These are phyloP conservation scores for Erythrophleum ivorense DNA, from an alignment of 331 rosid species.

Conservation along the genomic window DNA sequence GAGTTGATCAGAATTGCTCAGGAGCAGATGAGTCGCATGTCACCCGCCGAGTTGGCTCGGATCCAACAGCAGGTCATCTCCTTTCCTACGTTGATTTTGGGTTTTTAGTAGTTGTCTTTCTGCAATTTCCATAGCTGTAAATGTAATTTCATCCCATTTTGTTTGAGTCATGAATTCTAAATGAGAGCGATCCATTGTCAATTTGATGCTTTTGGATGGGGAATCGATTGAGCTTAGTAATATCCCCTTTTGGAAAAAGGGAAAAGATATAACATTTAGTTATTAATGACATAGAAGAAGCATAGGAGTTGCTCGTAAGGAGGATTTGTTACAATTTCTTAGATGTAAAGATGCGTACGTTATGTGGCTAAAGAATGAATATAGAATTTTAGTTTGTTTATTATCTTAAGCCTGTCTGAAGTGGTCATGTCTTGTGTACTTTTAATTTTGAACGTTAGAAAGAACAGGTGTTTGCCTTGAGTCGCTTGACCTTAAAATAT, in stretches of 20 bases:
- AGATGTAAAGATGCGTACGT: constrained; percentile 6
- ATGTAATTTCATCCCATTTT: constrained; percentile 17
- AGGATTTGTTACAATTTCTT: background rate
- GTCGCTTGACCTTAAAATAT: background rate
- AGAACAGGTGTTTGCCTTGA: background rate
- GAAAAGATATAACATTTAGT: background rate
- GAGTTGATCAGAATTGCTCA: constrained; percentile 85
- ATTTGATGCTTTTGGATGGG: constrained; percentile 12
- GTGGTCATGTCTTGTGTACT: constrained; percentile 10
- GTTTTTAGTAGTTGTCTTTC: background rate
- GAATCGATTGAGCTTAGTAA: background rate
- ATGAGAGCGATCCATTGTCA: constrained; percentile 4
- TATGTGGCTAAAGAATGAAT: background rate
- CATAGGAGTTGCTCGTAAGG: background rate
- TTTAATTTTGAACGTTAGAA: constrained; percentile 13
- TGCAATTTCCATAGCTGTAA: background rate
- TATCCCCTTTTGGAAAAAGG: background rate
- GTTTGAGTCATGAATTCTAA: background rate
- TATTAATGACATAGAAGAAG: constrained; percentile 16
- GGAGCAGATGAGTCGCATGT: constrained; percentile 98
- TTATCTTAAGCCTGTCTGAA: background rate
- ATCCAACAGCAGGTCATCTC: constrained; percentile 82
- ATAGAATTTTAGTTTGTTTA: background rate
- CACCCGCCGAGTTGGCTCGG: constrained; percentile 86
- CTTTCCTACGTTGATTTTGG: background rate